A percentile compares a stretch with the other conserved stretches of the same genome.
phyloP scores from a whole-genome alignment of 1,284 basidiomycete genomes.

The Irpex sp. region DNA sequence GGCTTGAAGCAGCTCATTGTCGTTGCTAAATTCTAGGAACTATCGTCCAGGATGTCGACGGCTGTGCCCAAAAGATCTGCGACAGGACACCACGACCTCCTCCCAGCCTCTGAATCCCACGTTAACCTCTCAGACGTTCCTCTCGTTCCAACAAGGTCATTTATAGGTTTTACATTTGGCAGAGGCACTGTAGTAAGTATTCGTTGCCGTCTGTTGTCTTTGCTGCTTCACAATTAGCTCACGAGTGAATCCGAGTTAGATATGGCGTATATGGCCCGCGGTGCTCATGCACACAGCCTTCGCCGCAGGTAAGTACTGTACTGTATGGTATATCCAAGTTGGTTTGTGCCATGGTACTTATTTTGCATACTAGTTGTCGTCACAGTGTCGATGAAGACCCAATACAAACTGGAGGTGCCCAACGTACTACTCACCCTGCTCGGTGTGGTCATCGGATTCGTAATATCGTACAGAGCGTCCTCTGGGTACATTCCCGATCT shows the following conservation, averaged over 20 bases:
- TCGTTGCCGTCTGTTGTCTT: neutral
- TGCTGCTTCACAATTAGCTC: slow-evolving; percentile 8
- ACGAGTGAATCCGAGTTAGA: slow-evolving; percentile 26
- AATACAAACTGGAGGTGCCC: slow-evolving; percentile 41
- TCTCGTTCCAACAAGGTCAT: slow-evolving; percentile 18
- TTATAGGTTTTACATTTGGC: slow-evolving; percentile 55
- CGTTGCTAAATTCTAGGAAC: neutral
- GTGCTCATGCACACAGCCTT: slow-evolving; percentile 55
- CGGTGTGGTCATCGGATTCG: slow-evolving; percentile 68
- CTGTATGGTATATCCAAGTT: neutral
- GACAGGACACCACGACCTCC: slow-evolving; percentile 18
- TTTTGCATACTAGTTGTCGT: slow-evolving; percentile 34
- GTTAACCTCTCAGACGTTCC: slow-evolving; percentile 12
- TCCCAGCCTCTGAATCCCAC: slow-evolving; percentile 22
- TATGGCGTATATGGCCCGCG: slow-evolving; percentile 66
- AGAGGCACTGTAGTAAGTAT: slow-evolving; percentile 48
- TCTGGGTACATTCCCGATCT: slow-evolving; percentile 35
- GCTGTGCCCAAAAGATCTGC: neutral
- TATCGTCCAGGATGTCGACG: neutral
- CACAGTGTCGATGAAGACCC: slow-evolving; percentile 35
- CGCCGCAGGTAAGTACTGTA: slow-evolving; percentile 36
- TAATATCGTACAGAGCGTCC: slow-evolving; percentile 60
- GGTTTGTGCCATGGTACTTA: neutral
- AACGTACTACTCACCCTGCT: slow-evolving; percentile 57
- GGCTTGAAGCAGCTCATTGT: too few relatives aligned